Base-by-base conservation (phyloP, 2,329 filamentous ascomycete species). In the Grosmannia clavigera region DNA sequence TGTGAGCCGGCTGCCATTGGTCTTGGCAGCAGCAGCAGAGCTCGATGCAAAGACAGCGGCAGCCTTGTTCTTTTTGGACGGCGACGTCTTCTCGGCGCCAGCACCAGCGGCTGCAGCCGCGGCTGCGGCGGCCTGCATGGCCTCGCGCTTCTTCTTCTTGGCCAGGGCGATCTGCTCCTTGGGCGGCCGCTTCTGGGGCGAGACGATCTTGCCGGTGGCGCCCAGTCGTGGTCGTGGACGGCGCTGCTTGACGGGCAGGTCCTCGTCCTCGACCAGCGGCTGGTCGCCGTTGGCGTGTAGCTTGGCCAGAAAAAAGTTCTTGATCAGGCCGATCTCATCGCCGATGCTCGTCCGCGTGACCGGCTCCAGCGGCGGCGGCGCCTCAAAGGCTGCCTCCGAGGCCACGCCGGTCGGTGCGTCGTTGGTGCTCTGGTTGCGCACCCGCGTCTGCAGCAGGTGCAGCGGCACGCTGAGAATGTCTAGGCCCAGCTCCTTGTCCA, bases 191-290 rank as follows among this genome's bases (percentile, higher is more conserved):
- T 95, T 95, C 66, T 91, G 84, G 38, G 90, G 89, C 58, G 85
- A 88, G 12, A 87, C 87, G 65, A 95, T 95, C 78, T 95, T 95
- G 68, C 90, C 90, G 25, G 86, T 92, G 25, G 83, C 81, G 40
- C 81, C 81, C 29, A 83, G 78, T 38, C 81, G 77, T n/a, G 83
- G 81, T n/a, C 81, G 78, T 29, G 75, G 90, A 74, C 76, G 87
- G 76, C 90, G 81, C 74, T 99, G 94, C 74, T 99, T 99, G 60
- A 86, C 83, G 19, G 95, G 94, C 29, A 99, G 77, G 66, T 99
- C 92, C 69, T 97, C 90, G 73, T 99, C 94, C 75, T 99, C 94
- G 58, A 95, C 78, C 65, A 99, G 80, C 52, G 90, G 85, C 70
- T 91, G 83, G 68, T 92, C 86, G 70, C 83, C 82, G 71, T 92